Conservation (phyloP, 305 asterid genomes). For the Rubia balearica region DNA sequence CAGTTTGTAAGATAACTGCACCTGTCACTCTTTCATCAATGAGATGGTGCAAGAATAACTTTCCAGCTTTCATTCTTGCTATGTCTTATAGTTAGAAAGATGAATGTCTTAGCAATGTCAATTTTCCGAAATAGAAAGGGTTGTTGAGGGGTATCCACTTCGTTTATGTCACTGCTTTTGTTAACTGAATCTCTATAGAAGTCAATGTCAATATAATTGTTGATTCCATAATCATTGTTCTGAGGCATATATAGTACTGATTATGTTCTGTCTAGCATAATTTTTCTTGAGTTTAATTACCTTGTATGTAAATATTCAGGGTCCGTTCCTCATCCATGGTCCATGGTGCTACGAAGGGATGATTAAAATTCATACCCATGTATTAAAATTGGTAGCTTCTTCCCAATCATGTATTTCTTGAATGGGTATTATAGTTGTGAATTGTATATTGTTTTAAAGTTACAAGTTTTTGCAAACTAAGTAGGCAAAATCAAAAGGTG, state of each 20-base stretch:
- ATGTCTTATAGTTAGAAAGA: neutral
- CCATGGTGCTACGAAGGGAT: slow-evolving; percentile 70
- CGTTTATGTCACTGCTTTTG: neutral
- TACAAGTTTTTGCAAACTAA: too few relatives aligned
- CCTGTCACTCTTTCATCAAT: neutral
- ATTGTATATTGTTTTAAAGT: too few relatives aligned
- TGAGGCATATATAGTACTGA: too few relatives aligned
- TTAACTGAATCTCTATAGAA: neutral
- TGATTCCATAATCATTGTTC: too few relatives aligned
- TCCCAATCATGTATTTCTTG: too few relatives aligned
- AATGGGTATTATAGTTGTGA: too few relatives aligned
- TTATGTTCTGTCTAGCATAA: too few relatives aligned
- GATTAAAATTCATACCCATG: too few relatives aligned
- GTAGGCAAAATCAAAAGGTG: too few relatives aligned
- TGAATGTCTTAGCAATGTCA: neutral
- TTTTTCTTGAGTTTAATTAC: neutral
- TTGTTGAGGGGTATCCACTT: neutral
- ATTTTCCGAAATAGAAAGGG: neutral
- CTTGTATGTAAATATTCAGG: slow-evolving; percentile 30
- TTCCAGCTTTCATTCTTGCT: neutral
- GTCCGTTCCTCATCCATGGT: slow-evolving; percentile 77
- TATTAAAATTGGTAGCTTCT: too few relatives aligned
- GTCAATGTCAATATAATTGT: neutral
- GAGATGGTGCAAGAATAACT: neutral
- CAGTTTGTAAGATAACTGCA: neutral